Evolutionary conservation across 805 yeast genomes (phyloP), one percentile per base, ranked within the genome.

Genomic region (Cyberlindnera americana): DNA sequence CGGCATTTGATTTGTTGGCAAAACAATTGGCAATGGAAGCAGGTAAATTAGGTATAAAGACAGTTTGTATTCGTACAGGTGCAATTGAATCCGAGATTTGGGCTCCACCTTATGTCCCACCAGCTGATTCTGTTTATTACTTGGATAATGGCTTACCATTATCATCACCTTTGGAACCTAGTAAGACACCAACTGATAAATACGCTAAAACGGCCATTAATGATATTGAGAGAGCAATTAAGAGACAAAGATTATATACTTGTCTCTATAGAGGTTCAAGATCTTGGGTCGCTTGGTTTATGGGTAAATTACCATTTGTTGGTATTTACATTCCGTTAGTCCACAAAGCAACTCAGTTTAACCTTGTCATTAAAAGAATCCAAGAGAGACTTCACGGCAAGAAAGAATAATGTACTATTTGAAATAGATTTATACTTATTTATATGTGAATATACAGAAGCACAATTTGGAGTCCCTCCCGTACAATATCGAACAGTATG

Each of bases 1-100:
- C 69, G 2, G 70, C 73, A 6, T 61, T 70, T 35, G 65, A 60
- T 43, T 52, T 49, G 27, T 58, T 66, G 33, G 70, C 72, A 3
- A 42, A 51, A 30, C 51, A 43, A 2, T 50, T 70, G 15, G 62
- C 59, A 5, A 40, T 54, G 6, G 75, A 70, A 41, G 48, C 68
- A 56, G 46, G 50, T 29, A 63, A 64, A 0, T 57, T 66, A 36
- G 72, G 67, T 1, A 70, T 69, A 25, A 54, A 56, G 37, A 70
- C 67, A 3, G 60, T 66, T 33, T 56, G 62, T 43, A 60, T 68
- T 7, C 52, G 62, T 22, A 64, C 72, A 3, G 74, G 74, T 4
- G 65, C 63, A 11, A 70, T 69, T 10, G 53, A 59, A 16, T 64
- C 71, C 3, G 63, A 53, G 11, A 61, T 67, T 22, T 50, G 42